A percentile compares a stretch with the other conserved stretches of the same genome.
Evolutionary conservation across 208 protist species (phyloP).

Genomic region (Naegleria fowleri): DNA sequence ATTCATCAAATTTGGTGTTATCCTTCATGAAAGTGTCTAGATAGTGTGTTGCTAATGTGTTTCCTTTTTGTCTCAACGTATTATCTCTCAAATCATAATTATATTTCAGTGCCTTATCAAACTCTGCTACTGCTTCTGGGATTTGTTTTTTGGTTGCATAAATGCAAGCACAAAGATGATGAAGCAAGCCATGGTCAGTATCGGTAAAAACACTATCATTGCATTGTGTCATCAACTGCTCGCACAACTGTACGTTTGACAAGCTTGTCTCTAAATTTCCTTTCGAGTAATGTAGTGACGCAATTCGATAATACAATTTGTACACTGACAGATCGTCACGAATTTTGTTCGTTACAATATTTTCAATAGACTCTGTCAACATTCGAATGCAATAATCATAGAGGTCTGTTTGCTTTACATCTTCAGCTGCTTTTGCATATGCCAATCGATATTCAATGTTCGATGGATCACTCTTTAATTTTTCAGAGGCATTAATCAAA

Average conservation of each 20-base stretch:
- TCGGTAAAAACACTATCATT: background rate
- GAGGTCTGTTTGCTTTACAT: background rate
- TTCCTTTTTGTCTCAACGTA: background rate
- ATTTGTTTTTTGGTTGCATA: background rate
- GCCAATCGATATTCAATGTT: background rate
- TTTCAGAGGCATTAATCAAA: background rate
- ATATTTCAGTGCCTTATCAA: background rate
- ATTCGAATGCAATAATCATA: background rate
- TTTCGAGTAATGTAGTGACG: background rate
- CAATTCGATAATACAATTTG: background rate
- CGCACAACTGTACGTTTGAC: background rate
- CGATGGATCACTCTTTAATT: background rate
- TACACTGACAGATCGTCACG: background rate
- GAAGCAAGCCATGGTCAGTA: background rate
- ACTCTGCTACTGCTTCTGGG: background rate
- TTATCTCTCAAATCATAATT: background rate
- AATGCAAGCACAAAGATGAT: slow-evolving; percentile 1
- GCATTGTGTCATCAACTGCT: background rate
- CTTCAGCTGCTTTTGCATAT: background rate
- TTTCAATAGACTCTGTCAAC: background rate
- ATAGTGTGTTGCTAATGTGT: background rate
- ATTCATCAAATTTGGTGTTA: background rate
- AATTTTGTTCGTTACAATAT: background rate
- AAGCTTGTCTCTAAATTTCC: background rate
- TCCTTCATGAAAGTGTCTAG: background rate